phyloP scores from a whole-genome alignment of 2,329 filamentous ascomycete genomes.

The Aspergillaceae sp. region DNA sequence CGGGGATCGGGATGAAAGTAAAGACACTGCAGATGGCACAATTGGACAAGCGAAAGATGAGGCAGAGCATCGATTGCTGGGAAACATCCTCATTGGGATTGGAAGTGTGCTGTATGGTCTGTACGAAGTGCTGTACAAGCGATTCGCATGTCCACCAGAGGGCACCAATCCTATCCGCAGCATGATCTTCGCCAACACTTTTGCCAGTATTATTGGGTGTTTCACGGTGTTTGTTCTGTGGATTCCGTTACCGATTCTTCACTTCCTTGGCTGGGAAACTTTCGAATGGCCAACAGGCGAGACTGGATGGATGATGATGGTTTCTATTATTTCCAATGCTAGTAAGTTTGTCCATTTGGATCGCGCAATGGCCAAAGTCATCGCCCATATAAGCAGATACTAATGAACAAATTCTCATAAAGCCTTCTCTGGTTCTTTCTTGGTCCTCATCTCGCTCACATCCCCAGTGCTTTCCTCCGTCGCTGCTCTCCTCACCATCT shows the following conservation, averaged over 20 bases:
- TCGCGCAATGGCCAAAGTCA: too few species aligned
- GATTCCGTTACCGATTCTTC: conserved; percentile 81
- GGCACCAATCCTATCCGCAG: conserved; percentile 76
- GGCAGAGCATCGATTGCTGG: conserved; percentile 61
- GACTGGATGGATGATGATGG: conserved; percentile 68
- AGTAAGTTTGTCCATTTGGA: conserved; percentile 38
- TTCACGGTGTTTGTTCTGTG: conserved; percentile 85
- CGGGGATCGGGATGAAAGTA: conserved; percentile 60
- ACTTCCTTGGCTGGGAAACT: conserved; percentile 65
- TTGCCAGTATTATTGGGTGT: conserved; percentile 74
- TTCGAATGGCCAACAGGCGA: conserved; percentile 75
- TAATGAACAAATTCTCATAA: not conserved
- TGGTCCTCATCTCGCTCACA: conserved; percentile 86
- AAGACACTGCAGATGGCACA: conserved; percentile 22
- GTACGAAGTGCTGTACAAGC: conserved; percentile 96
- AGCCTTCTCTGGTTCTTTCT: conserved; percentile 83
- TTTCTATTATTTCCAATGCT: conserved; percentile 80
- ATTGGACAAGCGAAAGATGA: conserved; percentile 40
- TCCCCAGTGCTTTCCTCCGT: conserved; percentile 88
- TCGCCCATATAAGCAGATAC: too few species aligned
- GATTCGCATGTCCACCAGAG: conserved; percentile 83
- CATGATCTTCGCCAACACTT: conserved; percentile 90
- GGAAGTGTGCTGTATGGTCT: conserved; percentile 91
- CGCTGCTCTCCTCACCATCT: conserved; percentile 88
- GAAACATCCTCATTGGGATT: conserved; percentile 84